Conservation (phyloP, 495 filamentous ascomycete genomes). For the Talaromyces nanjingensis region DNA sequence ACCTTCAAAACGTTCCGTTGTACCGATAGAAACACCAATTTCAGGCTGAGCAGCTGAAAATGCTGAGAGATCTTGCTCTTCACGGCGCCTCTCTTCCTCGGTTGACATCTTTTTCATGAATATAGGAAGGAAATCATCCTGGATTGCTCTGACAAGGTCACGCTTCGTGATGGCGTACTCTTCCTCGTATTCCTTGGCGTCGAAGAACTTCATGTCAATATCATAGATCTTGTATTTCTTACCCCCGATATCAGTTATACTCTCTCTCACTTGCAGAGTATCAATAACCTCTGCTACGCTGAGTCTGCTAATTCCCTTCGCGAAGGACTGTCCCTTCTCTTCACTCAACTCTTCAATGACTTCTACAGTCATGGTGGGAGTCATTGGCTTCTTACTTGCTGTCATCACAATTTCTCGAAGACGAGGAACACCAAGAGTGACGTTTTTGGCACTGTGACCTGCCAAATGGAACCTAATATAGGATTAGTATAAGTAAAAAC, state of each 20-base stretch:
- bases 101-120: constrained; percentile 61
- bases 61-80: constrained; percentile 52
- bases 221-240: constrained; percentile 75
- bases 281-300: constrained; percentile 82
- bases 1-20: constrained; percentile 45
- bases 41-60: constrained; percentile 66
- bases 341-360: constrained; percentile 65
- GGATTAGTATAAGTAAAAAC: background rate
- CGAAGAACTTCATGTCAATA: constrained; percentile 77
- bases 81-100: constrained; percentile 72
- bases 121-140: constrained; percentile 66
- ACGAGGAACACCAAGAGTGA: constrained; percentile 96
- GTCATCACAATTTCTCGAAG: constrained; percentile 99
- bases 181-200: constrained; percentile 68
- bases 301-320: constrained; percentile 87
- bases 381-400: constrained; percentile 78
- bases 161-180: constrained; percentile 75
- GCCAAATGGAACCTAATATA: constrained; percentile 83
- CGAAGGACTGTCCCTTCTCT: constrained; percentile 68
- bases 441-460: constrained; percentile 96
- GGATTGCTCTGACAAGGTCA: constrained; percentile 73
- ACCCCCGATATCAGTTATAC: constrained; percentile 59
- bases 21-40: constrained; percentile 71
- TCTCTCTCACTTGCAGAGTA: constrained; percentile 70
- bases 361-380: constrained; percentile 84